Evolutionary conservation across 2,329 filamentous ascomycete genomes (phyloP), one percentile per base, ranked within the genome.

Genomic region (Trichoderma atrobrunneum): DNA sequence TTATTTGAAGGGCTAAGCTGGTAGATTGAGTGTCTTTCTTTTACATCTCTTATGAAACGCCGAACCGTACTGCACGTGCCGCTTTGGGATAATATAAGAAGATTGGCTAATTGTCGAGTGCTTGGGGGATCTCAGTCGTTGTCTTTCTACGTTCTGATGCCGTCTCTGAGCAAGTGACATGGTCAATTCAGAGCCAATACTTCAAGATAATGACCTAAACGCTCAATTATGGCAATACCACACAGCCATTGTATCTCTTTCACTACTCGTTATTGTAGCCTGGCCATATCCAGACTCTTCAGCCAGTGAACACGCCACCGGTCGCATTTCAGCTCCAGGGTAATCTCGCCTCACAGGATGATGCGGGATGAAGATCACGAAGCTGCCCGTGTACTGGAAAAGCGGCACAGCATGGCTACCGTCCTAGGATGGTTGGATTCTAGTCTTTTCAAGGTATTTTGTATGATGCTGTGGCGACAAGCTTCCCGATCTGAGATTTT

Each of bases 401-500:
- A 43, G 16, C 39, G 7, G 39, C 7, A 16, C 36, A 43, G 7
- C 36, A 18, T 43, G 16, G 34, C 5, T 5, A 4, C 34, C 14
- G 6, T 39, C 18, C 36, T 2, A 6, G 36, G 36, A 7, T 39
- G 7, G 7, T 18, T 39, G 7, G 3, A 39, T 6, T 18, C 36
- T 39, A 26, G 26, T 26, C 36, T 18, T n/a, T 18, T n/a, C 3
- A n/a, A 43, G 10, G 16, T 43, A n/a, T 43, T 43, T 0, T 43
- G 1, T 5, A n/a, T 16, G 3, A 43, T 2, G 0, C 7, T 43
- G 7, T 43, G 16, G 39, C 16, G 39, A 43, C 3, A 43, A 5
- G 16, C 7, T 0, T 7, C 5, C 5, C 1, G 0, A 12, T 21
- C 0, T 21, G 11, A 12, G 43, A 8, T 3, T 12, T 21, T 12